Percentiles rank a stretch among this genome's conserved stretches.
phyloP scores from a whole-genome alignment of 1,284 basidiomycete species.

The Malassezia arunalokei region DNA sequence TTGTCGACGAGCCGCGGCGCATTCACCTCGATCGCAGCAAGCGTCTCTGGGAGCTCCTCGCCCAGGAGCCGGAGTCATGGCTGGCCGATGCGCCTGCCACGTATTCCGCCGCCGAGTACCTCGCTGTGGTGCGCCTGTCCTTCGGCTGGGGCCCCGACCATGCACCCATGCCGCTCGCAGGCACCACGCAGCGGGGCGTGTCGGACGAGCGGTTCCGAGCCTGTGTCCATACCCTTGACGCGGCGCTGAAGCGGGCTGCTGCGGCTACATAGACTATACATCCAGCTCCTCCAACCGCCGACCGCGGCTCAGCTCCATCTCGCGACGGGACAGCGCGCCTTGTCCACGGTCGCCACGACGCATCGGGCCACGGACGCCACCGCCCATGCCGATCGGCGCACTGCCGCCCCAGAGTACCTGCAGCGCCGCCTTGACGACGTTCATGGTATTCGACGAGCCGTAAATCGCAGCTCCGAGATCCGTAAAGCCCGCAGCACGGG shows the following conservation, averaged over 20 bases:
- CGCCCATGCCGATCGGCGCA: constrained; percentile 36
- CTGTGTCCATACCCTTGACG: neutral
- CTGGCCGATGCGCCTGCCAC: neutral
- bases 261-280: constrained; percentile 1
- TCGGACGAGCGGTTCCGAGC: neutral
- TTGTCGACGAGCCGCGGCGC: constrained; percentile 47
- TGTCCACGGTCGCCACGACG: constrained; percentile 38
- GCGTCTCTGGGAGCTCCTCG: constrained; percentile 58
- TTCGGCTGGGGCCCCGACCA: constrained; percentile 27
- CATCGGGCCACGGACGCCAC: constrained; percentile 38
- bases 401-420: constrained; percentile 42
- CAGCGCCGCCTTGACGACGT: constrained; percentile 50
- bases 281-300: constrained; percentile 29
- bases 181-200: constrained; percentile 1
- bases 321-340: constrained; percentile 29
- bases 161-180: neutral
- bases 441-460: constrained; percentile 73
- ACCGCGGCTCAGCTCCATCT: constrained; percentile 35
- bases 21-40: constrained; percentile 65
- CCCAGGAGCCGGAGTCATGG: constrained; percentile 15
- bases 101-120: constrained; percentile 25
- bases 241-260: neutral
- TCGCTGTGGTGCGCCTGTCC: constrained; percentile 28
- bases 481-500: constrained; percentile 84
- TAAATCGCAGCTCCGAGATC: constrained; percentile 87